Evolutionary conservation across 345 rosid genomes (phyloP).

Genomic region (Punica granatum): DNA sequence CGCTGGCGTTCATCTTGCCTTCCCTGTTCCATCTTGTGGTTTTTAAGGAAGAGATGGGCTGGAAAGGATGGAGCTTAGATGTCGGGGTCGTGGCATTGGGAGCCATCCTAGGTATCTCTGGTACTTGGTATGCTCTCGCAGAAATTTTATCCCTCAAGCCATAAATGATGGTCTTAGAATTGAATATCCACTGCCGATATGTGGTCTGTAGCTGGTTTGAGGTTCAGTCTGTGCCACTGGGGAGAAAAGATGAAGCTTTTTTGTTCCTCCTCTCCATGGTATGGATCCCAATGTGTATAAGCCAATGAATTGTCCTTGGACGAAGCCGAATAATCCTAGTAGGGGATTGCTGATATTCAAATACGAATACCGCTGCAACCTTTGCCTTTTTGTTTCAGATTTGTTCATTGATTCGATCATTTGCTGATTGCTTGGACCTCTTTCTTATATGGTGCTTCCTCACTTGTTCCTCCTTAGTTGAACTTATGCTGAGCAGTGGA

Average conservation of each 20-base stretch:
- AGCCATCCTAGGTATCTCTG: slow-evolving; percentile 50
- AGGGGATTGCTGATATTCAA: neutral
- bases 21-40: slow-evolving; percentile 70
- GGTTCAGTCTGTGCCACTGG: neutral
- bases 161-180: neutral
- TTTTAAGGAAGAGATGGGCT: slow-evolving; percentile 69
- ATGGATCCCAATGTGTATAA: neutral
- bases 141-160: slow-evolving; percentile 45
- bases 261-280: neutral
- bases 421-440: neutral
- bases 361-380: neutral
- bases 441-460: too few relatives aligned
- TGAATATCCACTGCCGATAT: neutral
- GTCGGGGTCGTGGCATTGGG: slow-evolving; percentile 47
- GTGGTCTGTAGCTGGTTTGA: neutral
- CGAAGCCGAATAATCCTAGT: neutral
- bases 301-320: neutral
- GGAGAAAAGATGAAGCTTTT: neutral
- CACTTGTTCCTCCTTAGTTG: too few relatives aligned
- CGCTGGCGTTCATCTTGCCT: slow-evolving; percentile 74
- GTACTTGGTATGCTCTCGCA: slow-evolving; percentile 62
- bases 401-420: neutral
- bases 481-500: too few relatives aligned
- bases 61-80: slow-evolving; percentile 53
- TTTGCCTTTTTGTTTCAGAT: neutral